phyloP scores from a whole-genome alignment of 2,329 filamentous ascomycete genomes.

The Alternaria ventricosa region DNA sequence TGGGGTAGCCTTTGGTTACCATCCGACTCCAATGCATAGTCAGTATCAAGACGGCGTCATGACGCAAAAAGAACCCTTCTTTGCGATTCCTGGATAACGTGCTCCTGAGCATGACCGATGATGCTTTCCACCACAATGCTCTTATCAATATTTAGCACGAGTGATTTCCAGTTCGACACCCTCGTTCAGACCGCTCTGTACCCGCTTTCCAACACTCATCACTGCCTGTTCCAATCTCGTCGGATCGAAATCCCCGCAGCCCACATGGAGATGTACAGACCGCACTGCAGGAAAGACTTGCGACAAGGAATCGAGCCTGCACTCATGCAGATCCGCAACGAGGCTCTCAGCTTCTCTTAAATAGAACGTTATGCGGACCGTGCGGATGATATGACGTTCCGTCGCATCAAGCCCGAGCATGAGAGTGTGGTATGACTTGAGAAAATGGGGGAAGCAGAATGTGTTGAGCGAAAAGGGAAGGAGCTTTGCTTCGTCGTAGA shows the following conservation, averaged over 20 bases:
- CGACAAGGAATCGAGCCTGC: background rate
- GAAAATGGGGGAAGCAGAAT: background rate
- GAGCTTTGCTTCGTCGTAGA: conserved; percentile 9
- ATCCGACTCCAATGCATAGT: background rate
- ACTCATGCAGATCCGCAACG: background rate
- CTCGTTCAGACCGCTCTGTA: background rate
- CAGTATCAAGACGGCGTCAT: background rate
- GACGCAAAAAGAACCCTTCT: background rate
- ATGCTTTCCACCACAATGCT: background rate
- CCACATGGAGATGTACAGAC: background rate
- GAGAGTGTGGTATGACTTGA: background rate
- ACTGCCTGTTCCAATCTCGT: background rate
- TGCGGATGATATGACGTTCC: background rate
- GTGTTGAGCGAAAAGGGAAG: conserved; percentile 5
- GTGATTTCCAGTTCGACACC: background rate
- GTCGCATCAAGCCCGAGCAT: background rate
- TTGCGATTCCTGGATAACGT: background rate
- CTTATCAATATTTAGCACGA: background rate
- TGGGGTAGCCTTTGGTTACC: background rate
- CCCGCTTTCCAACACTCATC: background rate
- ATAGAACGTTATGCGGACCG: background rate
- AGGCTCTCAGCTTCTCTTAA: background rate
- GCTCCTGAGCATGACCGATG: background rate
- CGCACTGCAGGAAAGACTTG: background rate
- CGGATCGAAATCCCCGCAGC: background rate